Conservation (phyloP, 2,329 filamentous ascomycete genomes). For the Thelonectria discophora region DNA sequence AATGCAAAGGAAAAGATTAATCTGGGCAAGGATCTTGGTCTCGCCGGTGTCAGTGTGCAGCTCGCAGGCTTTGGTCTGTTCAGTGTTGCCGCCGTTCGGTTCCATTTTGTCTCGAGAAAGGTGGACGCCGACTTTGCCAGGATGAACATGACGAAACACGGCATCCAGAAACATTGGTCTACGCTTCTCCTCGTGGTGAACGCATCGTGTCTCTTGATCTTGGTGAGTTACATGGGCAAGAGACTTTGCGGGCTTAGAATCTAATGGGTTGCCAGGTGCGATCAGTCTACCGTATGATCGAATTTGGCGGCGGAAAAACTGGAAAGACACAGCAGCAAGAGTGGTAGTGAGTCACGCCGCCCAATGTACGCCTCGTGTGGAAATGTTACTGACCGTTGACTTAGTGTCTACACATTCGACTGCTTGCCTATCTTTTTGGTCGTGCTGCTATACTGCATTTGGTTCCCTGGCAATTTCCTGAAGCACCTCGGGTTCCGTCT, state of each 20-base stretch:
- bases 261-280: slow-evolving; percentile 17
- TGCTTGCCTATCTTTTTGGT: slow-evolving; percentile 31
- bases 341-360: slow-evolving; percentile 31
- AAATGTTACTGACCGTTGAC: background rate
- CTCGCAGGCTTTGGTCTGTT: slow-evolving; percentile 58
- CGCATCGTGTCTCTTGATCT: slow-evolving; percentile 31
- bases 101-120: slow-evolving; percentile 53
- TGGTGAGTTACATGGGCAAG: slow-evolving; percentile 4
- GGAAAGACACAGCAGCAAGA: slow-evolving; percentile 31
- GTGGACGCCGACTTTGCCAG: slow-evolving; percentile 26
- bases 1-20: slow-evolving; percentile 43
- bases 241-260: background rate
- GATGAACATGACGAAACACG: slow-evolving; percentile 27
- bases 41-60: slow-evolving; percentile 47
- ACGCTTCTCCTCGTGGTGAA: slow-evolving; percentile 29
- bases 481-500: slow-evolving; percentile 33
- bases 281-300: slow-evolving; percentile 35
- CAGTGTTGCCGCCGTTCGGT: slow-evolving; percentile 54
- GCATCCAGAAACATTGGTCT: slow-evolving; percentile 26
- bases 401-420: slow-evolving; percentile 32
- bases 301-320: slow-evolving; percentile 30
- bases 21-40: slow-evolving; percentile 30
- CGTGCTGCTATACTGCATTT: slow-evolving; percentile 31
- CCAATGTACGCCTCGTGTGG: rapidly evolving
- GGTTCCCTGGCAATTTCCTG: slow-evolving; percentile 31